Evolutionary conservation across 2,329 filamentous ascomycete species (phyloP), one percentile per base, ranked within the genome.

Genomic region (Exutisphaerella laricina): DNA sequence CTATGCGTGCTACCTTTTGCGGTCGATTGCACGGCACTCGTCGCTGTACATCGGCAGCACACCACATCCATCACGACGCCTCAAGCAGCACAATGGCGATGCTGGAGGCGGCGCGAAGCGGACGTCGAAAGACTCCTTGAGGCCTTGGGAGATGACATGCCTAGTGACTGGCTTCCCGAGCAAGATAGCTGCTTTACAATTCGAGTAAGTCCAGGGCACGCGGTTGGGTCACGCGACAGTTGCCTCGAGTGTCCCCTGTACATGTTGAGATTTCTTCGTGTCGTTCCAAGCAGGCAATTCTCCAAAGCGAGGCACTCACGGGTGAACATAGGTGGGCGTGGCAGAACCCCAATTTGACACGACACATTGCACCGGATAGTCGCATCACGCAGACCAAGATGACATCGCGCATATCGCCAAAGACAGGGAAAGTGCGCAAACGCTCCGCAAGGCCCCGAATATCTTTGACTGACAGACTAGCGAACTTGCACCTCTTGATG

Each of bases 1-100:
- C 52, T 97, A 97, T 62, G 88, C 86, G 54, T 94, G 92, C 61
- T 97, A 98, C 63, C 77, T 97, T 12, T 77, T 97, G 25, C 84
- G 89, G 14, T 96, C 90, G 0, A 88, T 82, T 1, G 75, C 88
- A 7, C 76, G 79, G 33, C 80, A 80, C 59, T 74, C 77, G 20
- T 79, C 77, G 33, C 74, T 90, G 20, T 98, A 98, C 65, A 84
- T 97, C 41, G 92, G 92, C 40, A 94, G 87, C 31, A 97, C 92
- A 1, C 89, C 89, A 0, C 81, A 96, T 59, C 90, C 92, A 30
- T 80, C 81, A 1, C 78, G 90, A 46, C 84, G 92, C 10, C 73
- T 97, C 17, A 81, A 80, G 49, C 92, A 97, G 64, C 92, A 98
- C 68, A 98, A 98, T 74, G 92, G 92, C 39, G 70, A 80, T 37